Conservation (phyloP, 148 eudicot genomes). For the Vaccinium darrowii region DNA sequence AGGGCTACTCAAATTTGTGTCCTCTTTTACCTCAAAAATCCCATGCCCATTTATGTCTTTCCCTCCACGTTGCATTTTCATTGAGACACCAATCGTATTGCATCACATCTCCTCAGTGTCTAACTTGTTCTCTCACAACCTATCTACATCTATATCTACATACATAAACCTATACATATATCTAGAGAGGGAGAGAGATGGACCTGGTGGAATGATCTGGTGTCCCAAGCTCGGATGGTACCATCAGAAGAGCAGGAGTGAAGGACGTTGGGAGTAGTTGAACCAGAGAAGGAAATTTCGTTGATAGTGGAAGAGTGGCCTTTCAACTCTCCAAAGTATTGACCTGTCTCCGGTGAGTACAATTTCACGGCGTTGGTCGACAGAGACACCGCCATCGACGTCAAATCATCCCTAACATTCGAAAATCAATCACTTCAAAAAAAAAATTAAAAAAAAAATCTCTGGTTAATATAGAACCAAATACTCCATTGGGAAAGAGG, state of each 20-base stretch:
- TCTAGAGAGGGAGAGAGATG: neutral
- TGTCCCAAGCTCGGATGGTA: conserved; percentile 86
- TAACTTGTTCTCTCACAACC: neutral
- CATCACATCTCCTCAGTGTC: neutral
- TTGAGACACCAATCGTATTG: neutral
- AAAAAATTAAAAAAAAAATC: neutral
- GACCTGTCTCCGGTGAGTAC: conserved; percentile 76
- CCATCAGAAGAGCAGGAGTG: conserved; percentile 81
- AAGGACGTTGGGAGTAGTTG: conserved; percentile 44
- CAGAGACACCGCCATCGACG: conserved; percentile 85
- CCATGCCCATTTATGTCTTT: neutral
- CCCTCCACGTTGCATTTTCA: neutral
- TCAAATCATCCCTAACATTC: conserved; percentile 73
- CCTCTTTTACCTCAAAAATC: neutral
- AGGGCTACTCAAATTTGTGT: neutral
- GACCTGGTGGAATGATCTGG: conserved; percentile 75
- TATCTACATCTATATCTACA: neutral
- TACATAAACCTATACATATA: neutral
- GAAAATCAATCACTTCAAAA: neutral
- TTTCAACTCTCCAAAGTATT: conserved; percentile 68
- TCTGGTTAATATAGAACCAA: neutral
- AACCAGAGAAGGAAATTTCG: conserved; percentile 56
- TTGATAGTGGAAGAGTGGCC: conserved; percentile 69
- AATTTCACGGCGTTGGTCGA: conserved; percentile 74
- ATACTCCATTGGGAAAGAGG: neutral